Percentiles rank a stretch among this genome's conserved stretches.
These are phyloP conservation scores for Tripterygium wilfordii DNA, from an alignment of 177 flowering plant species.

Conservation along the genomic window DNA sequence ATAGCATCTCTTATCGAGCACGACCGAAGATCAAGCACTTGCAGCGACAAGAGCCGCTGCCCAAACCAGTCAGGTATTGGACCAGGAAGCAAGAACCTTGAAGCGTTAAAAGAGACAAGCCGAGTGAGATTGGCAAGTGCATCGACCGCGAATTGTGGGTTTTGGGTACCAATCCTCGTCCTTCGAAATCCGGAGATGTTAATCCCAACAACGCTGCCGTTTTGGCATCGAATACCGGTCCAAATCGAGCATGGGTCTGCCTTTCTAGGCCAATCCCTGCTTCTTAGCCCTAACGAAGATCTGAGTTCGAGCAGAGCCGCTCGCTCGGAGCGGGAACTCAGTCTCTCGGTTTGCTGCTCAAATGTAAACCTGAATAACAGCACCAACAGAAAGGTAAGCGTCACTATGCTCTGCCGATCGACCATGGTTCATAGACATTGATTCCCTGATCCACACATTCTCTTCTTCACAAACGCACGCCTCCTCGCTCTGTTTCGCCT, in stretches of 20 bases:
- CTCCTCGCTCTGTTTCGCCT: neutral
- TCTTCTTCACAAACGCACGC: neutral
- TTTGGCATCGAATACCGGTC: constrained; percentile 42
- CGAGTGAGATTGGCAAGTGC: constrained; percentile 44
- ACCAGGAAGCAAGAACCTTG: constrained; percentile 55
- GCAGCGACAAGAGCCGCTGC: constrained; percentile 23
- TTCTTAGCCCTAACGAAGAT: constrained; percentile 74
- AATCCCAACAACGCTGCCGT: constrained; percentile 47
- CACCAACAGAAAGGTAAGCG: constrained; percentile 15
- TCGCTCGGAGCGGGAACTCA: constrained; percentile 34
- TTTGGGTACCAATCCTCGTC: constrained; percentile 39
- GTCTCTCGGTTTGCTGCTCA: constrained; percentile 28
- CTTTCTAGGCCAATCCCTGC: constrained; percentile 81
- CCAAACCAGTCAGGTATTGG: constrained; percentile 65
- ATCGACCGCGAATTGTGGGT: constrained; percentile 54
- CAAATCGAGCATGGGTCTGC: constrained; percentile 46
- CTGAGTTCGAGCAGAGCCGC: constrained; percentile 53
- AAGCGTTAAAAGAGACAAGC: constrained; percentile 51
- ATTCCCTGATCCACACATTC: constrained; percentile 8
- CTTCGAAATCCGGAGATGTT: constrained; percentile 58
- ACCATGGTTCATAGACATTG: constrained; percentile 32
- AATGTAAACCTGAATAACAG: constrained; percentile 26
- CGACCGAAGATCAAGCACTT: constrained; percentile 57
- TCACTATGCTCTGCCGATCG: constrained; percentile 29
- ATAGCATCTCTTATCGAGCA: constrained; percentile 40